Evolutionary conservation across 2,329 filamentous ascomycete genomes (phyloP), one percentile per base, ranked within the genome.

Genomic region (Neofusicoccum sp.): DNA sequence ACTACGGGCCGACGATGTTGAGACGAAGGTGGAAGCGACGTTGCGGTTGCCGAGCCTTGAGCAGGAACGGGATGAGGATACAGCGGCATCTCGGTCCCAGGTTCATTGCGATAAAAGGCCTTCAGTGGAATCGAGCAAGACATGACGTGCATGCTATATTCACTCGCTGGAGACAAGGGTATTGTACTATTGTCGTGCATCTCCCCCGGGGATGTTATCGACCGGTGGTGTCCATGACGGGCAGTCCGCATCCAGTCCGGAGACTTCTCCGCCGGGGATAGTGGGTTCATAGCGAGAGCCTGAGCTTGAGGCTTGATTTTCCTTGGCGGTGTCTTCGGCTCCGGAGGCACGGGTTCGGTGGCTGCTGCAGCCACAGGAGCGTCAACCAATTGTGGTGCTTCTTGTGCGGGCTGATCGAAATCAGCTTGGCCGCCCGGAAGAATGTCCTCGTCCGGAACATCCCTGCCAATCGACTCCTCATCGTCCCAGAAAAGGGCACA

Each of bases 401-500:
- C 7, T 38, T 45, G 41, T 28, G 14, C 20, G 11, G 14, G 33
- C 16, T 16, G 12, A 11, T 45, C 40, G 7, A 38, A 11, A n/a
- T 61, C 88, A 26, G 82, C 82, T 61, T 87, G 82, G n/a, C 89
- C 91, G 40, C 93, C 92, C 3, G 92, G 91, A 0, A 83, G 73
- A 51, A 96, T 89, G 12, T 89, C 85, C 16, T 84, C 80, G 28
- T 90, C 86, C 3, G 86, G 80, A 11, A 85, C 79, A 45, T 85
- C 82, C 43, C 65, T 67, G 1, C 81, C 78, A 65, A 88, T 82
- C 36, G 87, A 87, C 48, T 90, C 85, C 0, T 86, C 80, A 0
- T 84, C 84, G 64, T 96, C 90, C 93, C 95, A 99, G 72, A 93
- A 96, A 60, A 93, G 78, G 0, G 89, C 87, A 72, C 93, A 98